These are phyloP conservation scores for Citrullus colocynthis DNA, from an alignment of 306 rosid species.

Conservation along the genomic window DNA sequence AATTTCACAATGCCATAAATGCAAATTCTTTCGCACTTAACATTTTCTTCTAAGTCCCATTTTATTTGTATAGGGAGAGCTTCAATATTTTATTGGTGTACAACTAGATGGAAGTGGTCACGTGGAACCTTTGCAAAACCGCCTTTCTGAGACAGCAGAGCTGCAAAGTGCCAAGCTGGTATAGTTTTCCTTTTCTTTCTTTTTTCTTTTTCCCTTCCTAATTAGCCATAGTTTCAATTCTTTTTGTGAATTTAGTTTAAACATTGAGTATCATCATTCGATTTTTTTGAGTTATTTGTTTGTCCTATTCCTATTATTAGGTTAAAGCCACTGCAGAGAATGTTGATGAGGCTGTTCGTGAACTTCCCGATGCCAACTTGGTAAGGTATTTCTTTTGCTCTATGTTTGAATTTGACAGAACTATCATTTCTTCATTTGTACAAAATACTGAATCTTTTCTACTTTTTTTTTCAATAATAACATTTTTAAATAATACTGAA, in stretches of 20 bases:
- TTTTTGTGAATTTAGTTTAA: not conserved
- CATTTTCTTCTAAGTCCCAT: constrained; percentile 10
- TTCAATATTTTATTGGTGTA: constrained; percentile 97
- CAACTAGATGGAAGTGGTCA: constrained; percentile 96
- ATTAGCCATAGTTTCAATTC: too few relatives aligned
- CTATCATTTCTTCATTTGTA: not conserved
- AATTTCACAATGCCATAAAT: not conserved
- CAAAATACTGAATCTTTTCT: not conserved
- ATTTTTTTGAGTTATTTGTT: not conserved
- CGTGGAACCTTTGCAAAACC: constrained; percentile 64
- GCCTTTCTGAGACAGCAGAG: constrained; percentile 65
- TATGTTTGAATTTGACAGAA: constrained; percentile 1
- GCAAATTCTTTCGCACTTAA: not conserved
- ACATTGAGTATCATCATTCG: not conserved
- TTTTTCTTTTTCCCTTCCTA: too few relatives aligned
- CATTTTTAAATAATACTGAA: too few relatives aligned
- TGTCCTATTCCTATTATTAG: constrained; percentile 18
- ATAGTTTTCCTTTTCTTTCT: not conserved
- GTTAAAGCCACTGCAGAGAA: constrained; percentile 93
- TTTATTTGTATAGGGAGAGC: constrained; percentile 62
- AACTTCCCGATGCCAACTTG: constrained; percentile 99
- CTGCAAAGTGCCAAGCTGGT: constrained; percentile 70
- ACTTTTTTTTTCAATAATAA: not conserved
- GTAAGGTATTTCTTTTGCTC: constrained; percentile 74
- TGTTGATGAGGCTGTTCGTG: constrained; percentile 93